A percentile compares a stretch with the other conserved stretches of the same genome.
phyloP scores from a whole-genome alignment of 1,284 basidiomycete genomes.

The Trichosporon faecale region DNA sequence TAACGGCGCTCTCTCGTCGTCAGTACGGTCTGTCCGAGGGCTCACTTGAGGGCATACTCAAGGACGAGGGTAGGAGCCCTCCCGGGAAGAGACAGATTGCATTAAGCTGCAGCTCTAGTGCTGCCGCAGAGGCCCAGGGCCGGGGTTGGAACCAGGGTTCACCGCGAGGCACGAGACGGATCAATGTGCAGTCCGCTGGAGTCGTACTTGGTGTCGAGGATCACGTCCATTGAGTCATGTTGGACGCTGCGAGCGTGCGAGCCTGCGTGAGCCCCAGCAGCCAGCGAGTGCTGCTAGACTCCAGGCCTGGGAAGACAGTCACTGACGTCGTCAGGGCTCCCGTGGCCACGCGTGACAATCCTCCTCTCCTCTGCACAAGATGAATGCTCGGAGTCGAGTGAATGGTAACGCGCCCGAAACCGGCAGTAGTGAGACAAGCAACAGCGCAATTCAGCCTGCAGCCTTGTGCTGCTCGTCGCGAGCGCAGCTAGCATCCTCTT shows the following conservation, averaged over 20 bases:
- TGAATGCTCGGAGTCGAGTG: background rate
- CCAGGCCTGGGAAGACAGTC: background rate
- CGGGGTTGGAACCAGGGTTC: background rate
- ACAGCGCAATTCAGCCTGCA: no score
- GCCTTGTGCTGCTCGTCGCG: no score
- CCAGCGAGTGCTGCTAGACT: no score
- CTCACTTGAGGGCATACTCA: no score
- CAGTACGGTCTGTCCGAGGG: no score
- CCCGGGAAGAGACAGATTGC: slow-evolving; percentile 1
- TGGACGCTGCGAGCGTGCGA: no score
- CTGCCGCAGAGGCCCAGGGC: background rate
- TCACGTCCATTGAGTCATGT: background rate
- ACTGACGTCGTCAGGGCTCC: background rate
- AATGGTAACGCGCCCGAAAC: background rate
- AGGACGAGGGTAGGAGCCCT: background rate
- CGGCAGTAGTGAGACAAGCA: no score
- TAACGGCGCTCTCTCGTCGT: background rate
- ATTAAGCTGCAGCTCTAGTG: background rate
- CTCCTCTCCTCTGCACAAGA: background rate
- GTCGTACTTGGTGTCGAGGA: background rate
- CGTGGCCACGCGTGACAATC: background rate
- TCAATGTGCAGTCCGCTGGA: background rate
- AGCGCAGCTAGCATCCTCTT: no score
- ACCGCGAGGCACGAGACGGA: background rate
- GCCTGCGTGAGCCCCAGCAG: no score